Evolutionary conservation across 2,329 filamentous ascomycete species (phyloP), one percentile per base, ranked within the genome.

Genomic region (Myriosclerotinia duriaeana): DNA sequence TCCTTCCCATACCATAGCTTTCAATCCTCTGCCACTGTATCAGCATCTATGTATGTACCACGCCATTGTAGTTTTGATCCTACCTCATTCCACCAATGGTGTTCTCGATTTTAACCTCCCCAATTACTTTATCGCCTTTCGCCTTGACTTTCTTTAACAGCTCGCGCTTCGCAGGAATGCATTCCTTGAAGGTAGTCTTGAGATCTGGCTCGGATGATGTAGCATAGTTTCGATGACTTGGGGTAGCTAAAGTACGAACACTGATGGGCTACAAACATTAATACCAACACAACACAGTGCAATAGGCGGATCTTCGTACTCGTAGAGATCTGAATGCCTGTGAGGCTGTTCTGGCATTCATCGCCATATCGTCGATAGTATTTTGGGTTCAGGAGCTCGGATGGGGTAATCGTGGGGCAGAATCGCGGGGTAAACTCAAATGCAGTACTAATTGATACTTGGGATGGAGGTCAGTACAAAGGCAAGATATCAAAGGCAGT

Each of bases 1-100:
- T 56, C 95, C 95, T 80, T 99, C 95, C 95, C 95, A 99, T 65
- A 99, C 86, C 93, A 99, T 97, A 72, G 93, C 91, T 82, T 97
- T 97, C 72, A 99, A 86, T 50, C 94, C 94, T 79, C 83, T 85
- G 68, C 48, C n/a, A 14, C 44, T 30, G 20, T 53, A 68, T 76
- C 65, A 76, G 68, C 38, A 17, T 50, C n/a, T 48, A 20, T 9
- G 5, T 15, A 26, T 48, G 2, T 22, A 20, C 3, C 30, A 36
- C 38, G 30, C n/a, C 53, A 44, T 42, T 65, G 53, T n/a, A 7
- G 11, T 36, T 22, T 44, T 26, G 42, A 38, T 42, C 71, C 22
- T 79, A 85, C 81, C 93, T 91, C 95, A 98, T 98, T 76, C 95
- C 95, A 74, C 95, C 95, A 73, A 98, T 87, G 30, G 92, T 92